Conservation (phyloP, 192 early-diverging fungal genomes). For the Martensiomyces pterosporus region DNA sequence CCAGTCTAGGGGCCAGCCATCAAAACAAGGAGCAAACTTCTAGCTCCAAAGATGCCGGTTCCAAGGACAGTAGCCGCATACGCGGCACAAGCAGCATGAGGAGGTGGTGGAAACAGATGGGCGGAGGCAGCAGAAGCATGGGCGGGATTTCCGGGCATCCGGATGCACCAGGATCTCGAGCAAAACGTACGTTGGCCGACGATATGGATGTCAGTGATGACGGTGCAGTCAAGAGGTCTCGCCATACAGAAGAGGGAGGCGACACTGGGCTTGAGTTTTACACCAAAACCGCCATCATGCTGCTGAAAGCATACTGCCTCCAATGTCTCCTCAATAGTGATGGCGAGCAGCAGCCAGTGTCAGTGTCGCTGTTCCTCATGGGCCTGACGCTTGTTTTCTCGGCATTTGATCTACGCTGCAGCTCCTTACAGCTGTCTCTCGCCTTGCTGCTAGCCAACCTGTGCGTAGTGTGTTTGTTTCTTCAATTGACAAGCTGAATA, state of each 20-base stretch:
- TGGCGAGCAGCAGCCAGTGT: not conserved
- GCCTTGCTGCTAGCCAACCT: constrained; percentile 20
- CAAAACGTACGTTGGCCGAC: constrained; percentile 3
- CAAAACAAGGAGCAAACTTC: no score
- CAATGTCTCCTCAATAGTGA: constrained; percentile 10
- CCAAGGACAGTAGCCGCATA: no score
- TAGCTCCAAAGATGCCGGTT: no score
- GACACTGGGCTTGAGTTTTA: constrained; percentile 10
- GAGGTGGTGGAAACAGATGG: no score
- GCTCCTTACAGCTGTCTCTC: constrained; percentile 18
- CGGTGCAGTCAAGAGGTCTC: no score
- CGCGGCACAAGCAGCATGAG: no score
- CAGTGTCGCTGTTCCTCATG: constrained; percentile 6
- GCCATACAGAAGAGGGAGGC: not conserved
- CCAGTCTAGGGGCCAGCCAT: no score
- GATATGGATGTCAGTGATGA: not conserved
- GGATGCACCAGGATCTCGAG: not conserved
- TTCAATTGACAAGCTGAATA: no score
- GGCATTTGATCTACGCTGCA: constrained; percentile 30
- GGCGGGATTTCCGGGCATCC: no score
- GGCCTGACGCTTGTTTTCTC: constrained; percentile 30
- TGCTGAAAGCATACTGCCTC: constrained; percentile 29
- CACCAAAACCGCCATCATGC: constrained; percentile 31
- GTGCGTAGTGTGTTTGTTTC: not conserved
- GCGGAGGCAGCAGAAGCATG: constrained; percentile 3